These are phyloP conservation scores for Hirschfeldia incana DNA, from an alignment of 345 rosid species.

Conservation along the genomic window DNA sequence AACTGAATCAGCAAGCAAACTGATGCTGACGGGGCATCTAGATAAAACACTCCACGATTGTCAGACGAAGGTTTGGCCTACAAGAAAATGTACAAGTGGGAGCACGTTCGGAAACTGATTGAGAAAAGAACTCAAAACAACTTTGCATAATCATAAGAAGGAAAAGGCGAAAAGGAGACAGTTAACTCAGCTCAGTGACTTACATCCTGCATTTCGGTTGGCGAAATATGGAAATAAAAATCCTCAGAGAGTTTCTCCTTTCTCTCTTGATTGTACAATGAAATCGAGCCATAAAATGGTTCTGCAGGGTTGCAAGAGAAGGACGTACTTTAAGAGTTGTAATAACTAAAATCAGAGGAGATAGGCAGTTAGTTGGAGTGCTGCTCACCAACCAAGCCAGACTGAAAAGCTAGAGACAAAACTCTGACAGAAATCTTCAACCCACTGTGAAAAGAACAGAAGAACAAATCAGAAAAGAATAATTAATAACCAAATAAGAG, in stretches of 20 bases:
- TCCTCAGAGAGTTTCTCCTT: constrained; percentile 94
- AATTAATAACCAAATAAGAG: background rate
- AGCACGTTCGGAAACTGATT: background rate
- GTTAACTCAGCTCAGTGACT: constrained; percentile 32
- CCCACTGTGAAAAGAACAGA: constrained; percentile 56
- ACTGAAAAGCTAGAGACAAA: constrained; percentile 79
- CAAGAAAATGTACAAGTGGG: constrained; percentile 26
- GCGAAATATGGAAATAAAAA: constrained; percentile 68
- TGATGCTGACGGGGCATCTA: constrained; percentile 93
- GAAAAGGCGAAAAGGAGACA: background rate
- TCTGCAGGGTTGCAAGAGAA: constrained; percentile 54
- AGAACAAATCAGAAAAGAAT: background rate
- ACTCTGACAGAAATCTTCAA: constrained; percentile 95
- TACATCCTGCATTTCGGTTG: constrained; percentile 86
- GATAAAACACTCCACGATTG: constrained; percentile 79
- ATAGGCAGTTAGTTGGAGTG: constrained; percentile 4
- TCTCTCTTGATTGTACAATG: constrained; percentile 88
- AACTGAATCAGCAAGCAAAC: constrained; percentile 84
- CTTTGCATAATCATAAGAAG: constrained; percentile 5
- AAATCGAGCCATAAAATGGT: constrained; percentile 92
- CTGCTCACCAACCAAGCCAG: constrained; percentile 83
- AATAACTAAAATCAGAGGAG: constrained; percentile 21
- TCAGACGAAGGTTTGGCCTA: constrained; percentile 67
- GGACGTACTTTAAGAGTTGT: constrained; percentile 15
- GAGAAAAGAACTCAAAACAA: background rate